Percentiles rank a stretch among this genome's conserved stretches.
These are phyloP conservation scores for bread wheat (Triticum aestivum) DNA, from an alignment of 176 grass and related monocot genomes.

Conservation along the genomic window IWGSC_CS_RefSeq_v2.1 NC_057813.1:65887225-65887724, in stretches of 20 bases:
- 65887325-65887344: conserved; percentile 89
- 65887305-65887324: conserved; percentile 84
- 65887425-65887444: not conserved
- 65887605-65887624: conserved; percentile 89
- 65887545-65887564: not conserved
- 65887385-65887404: not conserved
- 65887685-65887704: conserved; percentile 50
- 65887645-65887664: conserved; percentile 78
- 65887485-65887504: not conserved
- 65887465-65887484: not conserved
- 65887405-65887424: not conserved
- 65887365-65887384: not conserved
- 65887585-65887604: conserved; percentile 77
- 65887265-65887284: conserved; percentile 89
- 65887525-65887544: not conserved
- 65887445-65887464: not conserved
- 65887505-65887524: not conserved
- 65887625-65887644: conserved; percentile 87
- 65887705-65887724: not conserved
- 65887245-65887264: conserved; percentile 78
- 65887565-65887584: not conserved
- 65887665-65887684: conserved; percentile 76
- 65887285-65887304: conserved; percentile 93
- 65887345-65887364: conserved; percentile 82
- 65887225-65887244: not conserved